Evolutionary conservation across 768 basidiomycete species (phyloP), one percentile per base, ranked within the genome.

Genomic region (Gloeostereum incarnatum): DNA sequence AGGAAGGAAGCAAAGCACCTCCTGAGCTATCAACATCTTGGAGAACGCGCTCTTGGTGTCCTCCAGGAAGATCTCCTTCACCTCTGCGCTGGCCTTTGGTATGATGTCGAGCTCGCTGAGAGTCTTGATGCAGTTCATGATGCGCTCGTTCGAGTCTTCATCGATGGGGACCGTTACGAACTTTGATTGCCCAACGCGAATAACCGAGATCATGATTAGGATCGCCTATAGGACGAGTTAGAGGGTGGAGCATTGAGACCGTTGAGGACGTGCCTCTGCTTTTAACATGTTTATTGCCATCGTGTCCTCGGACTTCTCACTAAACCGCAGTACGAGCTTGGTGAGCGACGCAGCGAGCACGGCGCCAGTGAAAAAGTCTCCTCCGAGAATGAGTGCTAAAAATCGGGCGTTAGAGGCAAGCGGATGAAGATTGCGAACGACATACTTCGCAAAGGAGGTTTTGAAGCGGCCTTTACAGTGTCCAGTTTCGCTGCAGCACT

Each of bases 151-250:
- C 4, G 91, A 93, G 57, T 99, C 96, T 56, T 99, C 96, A 63
- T 99, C 96, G 47, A 99, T 99, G n/a, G 88, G 85, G 1, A 81
- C 82, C 0, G 87, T 78, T 31, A 84, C 86, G 48, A 94, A 93
- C 55, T 93, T 94, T 38, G 91, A 93, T 62, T 98, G 94, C 25
- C 96, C 96, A 39, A 97, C 89, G 34, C 96, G 90, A 54, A 98
- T 87, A 55, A 92, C 71, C 6, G 92, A 96, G 1, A 92, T 82
- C 96, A 99, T 97, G 56, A 98, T 90, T 38, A 99, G 71, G 88
- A 99, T 97, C 4, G 88, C 80, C 84, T 88, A 49, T 11, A 44
- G 7, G 14, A 22, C 29, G 38, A 38, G 3, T 30, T 21, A 38
- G 16, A 8, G 26, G 14, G 14, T 8, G 14, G 14, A 29, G 14